phyloP scores from a whole-genome alignment of 495 filamentous ascomycete genomes.

The Lichenothelia convexa region DNA sequence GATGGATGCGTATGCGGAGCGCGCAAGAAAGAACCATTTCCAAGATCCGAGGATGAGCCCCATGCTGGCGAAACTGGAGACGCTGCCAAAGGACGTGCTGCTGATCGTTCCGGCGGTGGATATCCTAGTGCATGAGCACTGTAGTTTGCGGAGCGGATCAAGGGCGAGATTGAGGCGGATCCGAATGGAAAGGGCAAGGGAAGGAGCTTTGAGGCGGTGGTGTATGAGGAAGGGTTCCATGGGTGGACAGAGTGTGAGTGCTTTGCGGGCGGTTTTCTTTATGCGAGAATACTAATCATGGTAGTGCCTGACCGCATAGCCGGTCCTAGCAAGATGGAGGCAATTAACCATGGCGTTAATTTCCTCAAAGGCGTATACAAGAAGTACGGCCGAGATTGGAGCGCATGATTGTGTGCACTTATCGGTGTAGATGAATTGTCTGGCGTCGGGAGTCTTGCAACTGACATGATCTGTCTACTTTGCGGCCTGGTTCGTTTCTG shows the following conservation, averaged over 20 bases:
- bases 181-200: constrained; percentile 3
- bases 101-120: constrained; percentile 13
- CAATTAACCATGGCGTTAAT: too few relatives aligned
- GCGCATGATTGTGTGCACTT: too few relatives aligned
- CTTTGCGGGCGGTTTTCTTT: too few relatives aligned
- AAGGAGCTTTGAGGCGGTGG: constrained; percentile 10
- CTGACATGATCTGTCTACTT: too few relatives aligned
- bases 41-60: constrained; percentile 16
- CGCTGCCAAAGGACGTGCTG: constrained; percentile 13
- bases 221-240: constrained; percentile 19
- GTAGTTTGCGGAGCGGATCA: constrained; percentile 12
- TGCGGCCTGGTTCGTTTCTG: too few relatives aligned
- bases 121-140: constrained; percentile 17
- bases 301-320: too few relatives aligned
- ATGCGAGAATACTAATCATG: too few relatives aligned
- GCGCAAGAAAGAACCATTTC: constrained; percentile 5
- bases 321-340: too few relatives aligned
- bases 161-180: constrained; percentile 9
- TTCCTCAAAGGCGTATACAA: too few relatives aligned
- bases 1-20: constrained; percentile 17
- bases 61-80: constrained; percentile 9
- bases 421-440: too few relatives aligned
- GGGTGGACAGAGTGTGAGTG: constrained; percentile 15
- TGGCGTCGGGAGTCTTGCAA: too few relatives aligned
- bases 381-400: too few relatives aligned